Evolutionary conservation across 306 rosid species (phyloP).

Genomic region (Coriaria nepalensis): DNA sequence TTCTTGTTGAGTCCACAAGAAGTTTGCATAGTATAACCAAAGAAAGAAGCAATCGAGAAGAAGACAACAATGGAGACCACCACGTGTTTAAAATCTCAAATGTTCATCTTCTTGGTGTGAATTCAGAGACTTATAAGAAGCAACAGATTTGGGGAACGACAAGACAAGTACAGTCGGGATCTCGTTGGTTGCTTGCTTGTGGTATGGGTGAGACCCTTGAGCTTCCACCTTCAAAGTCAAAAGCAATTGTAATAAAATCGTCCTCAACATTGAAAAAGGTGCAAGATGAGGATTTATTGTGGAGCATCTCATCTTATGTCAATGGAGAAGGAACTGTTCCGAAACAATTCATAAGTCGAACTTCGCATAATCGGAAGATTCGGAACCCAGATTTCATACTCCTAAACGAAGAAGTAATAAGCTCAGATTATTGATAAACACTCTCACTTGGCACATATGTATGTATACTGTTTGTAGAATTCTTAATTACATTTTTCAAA

Average conservation of each 20-base stretch:
- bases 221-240: constrained; percentile 35
- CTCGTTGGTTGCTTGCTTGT: constrained; percentile 53
- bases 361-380: constrained; percentile 35
- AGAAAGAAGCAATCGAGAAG: constrained; percentile 6
- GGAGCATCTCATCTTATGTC: constrained; percentile 56
- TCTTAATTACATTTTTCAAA: no score
- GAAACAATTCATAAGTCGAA: constrained; percentile 7
- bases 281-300: constrained; percentile 29
- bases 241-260: constrained; percentile 24
- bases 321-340: constrained; percentile 13
- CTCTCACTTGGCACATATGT: constrained; percentile 11
- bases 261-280: constrained; percentile 19
- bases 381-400: constrained; percentile 57
- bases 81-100: constrained; percentile 20
- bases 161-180: constrained; percentile 41
- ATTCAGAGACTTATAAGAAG: constrained; percentile 18
- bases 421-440: not conserved
- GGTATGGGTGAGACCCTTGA: constrained; percentile 36
- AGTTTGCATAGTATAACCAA: not conserved
- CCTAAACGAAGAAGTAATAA: constrained; percentile 13
- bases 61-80: constrained; percentile 12
- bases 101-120: constrained; percentile 50
- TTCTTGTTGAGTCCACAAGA: constrained; percentile 2
- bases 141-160: constrained; percentile 41
- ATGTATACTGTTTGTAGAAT: constrained; percentile 1